Evolutionary conservation across 2,329 filamentous ascomycete species (phyloP), one percentile per base, ranked within the genome.

Genomic region (Didymella arachidicola): DNA sequence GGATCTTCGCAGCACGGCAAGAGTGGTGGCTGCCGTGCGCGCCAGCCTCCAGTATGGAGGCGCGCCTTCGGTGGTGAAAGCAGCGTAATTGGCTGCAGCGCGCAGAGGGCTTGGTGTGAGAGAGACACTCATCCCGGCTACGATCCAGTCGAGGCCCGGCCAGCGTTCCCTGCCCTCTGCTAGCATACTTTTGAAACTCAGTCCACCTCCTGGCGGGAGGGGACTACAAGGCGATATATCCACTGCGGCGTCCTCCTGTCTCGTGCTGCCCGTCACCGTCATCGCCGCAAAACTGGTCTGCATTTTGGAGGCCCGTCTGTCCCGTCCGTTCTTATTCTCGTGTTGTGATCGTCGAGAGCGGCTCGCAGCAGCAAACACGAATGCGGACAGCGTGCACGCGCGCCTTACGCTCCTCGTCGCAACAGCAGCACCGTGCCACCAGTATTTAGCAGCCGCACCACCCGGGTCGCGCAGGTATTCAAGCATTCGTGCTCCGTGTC

Each of bases 151-250:
- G 48, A 58, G 55, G 43, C 55, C 55, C 30, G 26, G 46, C 47
- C 41, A 7, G 36, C 36, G 36, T 39, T 39, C 36, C 36, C 48
- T 57, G 42, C 47, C 48, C 34, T 29, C 36, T 46, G 39, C 56
- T 54, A 53, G 56, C 56, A 53, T 49, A 41, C 57, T 55, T 34
- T 51, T 56, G 57, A 60, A 60, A 60, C 57, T 30, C 46, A 59
- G 52, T 52, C 51, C 47, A 60, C 46, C 57, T 60, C 57, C 57
- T 60, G 57, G 57, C 51, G 46, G 57, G 51, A 59, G 51, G 48
- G 38, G 34, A 57, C 51, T 18, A 50, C 39, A 22, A 54, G 50
- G 49, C 47, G 51, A 50, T 46, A 59, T 60, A 55, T 52, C 51
- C 52, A 60, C 57, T 14, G 57, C 57, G 47, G 42, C 47, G 52